Percentiles rank a stretch among this genome's conserved stretches.
These are phyloP conservation scores for Talaromyces wortmannii DNA, from an alignment of 495 filamentous ascomycete genomes.

Conservation along the genomic window DNA sequence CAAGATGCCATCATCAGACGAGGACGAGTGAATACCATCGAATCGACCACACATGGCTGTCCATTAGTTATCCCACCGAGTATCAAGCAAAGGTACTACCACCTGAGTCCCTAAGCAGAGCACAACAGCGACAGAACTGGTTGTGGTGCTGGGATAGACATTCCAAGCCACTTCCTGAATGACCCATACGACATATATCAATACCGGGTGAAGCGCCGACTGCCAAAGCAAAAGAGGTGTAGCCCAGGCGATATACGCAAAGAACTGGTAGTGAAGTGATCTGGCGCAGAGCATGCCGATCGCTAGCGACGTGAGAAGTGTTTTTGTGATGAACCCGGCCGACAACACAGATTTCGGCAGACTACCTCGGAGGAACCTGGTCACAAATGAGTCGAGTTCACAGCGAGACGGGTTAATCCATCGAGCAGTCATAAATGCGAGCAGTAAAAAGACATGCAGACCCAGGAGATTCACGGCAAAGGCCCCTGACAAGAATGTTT, in stretches of 20 bases:
- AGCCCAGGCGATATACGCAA: constrained; percentile 85
- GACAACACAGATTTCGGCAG: constrained; percentile 54
- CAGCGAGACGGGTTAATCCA: constrained; percentile 50
- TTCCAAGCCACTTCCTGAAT: constrained; percentile 97
- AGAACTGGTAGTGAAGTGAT: constrained; percentile 95
- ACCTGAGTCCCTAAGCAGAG: constrained; percentile 60
- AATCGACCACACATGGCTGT: too few relatives aligned
- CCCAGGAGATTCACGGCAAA: constrained; percentile 66
- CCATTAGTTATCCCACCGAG: neutral
- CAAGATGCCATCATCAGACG: constrained; percentile 73
- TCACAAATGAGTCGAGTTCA: constrained; percentile 41
- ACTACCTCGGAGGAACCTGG: constrained; percentile 44
- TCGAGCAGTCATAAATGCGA: constrained; percentile 47
- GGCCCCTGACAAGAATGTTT: constrained; percentile 65
- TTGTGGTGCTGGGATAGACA: constrained; percentile 80
- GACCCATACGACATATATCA: constrained; percentile 69
- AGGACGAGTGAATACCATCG: constrained; percentile 29
- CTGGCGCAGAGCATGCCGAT: constrained; percentile 88
- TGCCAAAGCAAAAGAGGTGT: constrained; percentile 90
- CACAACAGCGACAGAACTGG: constrained; percentile 74
- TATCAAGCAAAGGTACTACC: constrained; percentile 26
- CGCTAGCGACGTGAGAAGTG: constrained; percentile 70
- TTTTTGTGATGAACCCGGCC: constrained; percentile 68
- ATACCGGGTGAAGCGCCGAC: constrained; percentile 62
- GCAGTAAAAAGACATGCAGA: constrained; percentile 60